Base-by-base conservation (phyloP, 768 basidiomycete species). In the Naganishia onofrii region DNA sequence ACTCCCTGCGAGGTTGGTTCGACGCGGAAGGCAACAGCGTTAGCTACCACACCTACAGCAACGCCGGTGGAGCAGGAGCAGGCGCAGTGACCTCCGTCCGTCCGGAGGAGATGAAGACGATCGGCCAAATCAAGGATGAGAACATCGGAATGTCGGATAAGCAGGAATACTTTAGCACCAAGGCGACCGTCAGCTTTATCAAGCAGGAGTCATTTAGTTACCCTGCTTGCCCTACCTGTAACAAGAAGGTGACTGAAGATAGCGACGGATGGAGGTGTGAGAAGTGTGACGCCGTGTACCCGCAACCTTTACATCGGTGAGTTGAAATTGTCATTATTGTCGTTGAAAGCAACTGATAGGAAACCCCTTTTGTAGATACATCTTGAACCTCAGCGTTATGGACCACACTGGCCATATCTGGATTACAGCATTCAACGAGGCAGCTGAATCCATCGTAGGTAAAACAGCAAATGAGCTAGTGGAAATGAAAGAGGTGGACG, bases 401-500 rank as follows among this genome's bases (percentile, higher is more conserved):
- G 96, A 99, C 80, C 86, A 88, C 82, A 90, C 92, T 21, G 88
- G 88, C 26, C 91, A 94, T 80, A 85, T 88, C 21, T 98, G 95
- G 95, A 83, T 97, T 54, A 91, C 91, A 72, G 92, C 90, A 3
- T 99, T 99, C 84, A 95, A 99, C 78, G 95, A 98, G 7, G 87
- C 89, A 38, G 96, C 93, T 5, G 80, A 87, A 65, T 82, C 83
- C 4, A 81, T 99, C 19, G 88, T 97, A 72, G 89, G 87, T 31
- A 88, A 87, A 82, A 82, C 86, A 36, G 95, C 92, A 13, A 87
- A 93, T 74, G 88, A 93, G 17, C 78, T 98, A 52, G 80, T 88
- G 67, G 84, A 84, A n/a, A 84, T 93, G 71, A 90, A 86, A 71
- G 73, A 93, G 87, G 85, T 88, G 5, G 84, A 83, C 2, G 88